These are phyloP conservation scores for Casaregolazyma lundiana DNA, from an alignment of 1,139 yeast species.

Conservation along the genomic window DNA sequence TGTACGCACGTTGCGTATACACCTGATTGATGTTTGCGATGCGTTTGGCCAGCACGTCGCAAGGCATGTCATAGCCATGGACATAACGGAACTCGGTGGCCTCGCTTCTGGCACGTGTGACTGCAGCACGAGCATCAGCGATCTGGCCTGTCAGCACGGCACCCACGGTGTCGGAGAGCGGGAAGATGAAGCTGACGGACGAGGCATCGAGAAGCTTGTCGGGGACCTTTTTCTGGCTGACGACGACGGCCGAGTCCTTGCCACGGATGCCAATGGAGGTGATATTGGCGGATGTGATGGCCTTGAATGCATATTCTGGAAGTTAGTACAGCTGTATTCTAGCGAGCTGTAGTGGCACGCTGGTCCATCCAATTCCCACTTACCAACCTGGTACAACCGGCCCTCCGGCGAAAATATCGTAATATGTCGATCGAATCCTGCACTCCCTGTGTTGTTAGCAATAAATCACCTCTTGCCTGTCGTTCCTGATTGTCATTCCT, in stretches of 20 bases:
- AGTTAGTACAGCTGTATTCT: not conserved
- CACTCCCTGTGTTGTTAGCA: slow-evolving; percentile 26
- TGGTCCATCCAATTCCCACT: too few relatives aligned
- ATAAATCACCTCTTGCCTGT: not conserved
- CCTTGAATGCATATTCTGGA: slow-evolving; percentile 85
- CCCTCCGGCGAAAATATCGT: slow-evolving; percentile 99
- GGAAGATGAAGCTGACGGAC: slow-evolving; percentile 81
- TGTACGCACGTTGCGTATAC: slow-evolving; percentile 97
- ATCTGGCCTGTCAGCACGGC: slow-evolving; percentile 94
- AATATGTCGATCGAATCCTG: slow-evolving; percentile 97
- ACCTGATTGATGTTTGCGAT: slow-evolving; percentile 94
- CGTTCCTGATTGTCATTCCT: not conserved
- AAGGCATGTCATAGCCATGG: slow-evolving; percentile 96
- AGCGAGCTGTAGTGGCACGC: too few relatives aligned
- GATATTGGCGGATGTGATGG: slow-evolving; percentile 87
- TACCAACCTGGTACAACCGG: slow-evolving; percentile 84
- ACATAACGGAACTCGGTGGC: slow-evolving; percentile 93
- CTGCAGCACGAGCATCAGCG: slow-evolving; percentile 92
- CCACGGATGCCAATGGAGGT: slow-evolving; percentile 88
- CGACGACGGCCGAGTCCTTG: slow-evolving; percentile 80
- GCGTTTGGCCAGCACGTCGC: slow-evolving; percentile 86
- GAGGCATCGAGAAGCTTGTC: slow-evolving; percentile 85
- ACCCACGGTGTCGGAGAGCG: slow-evolving; percentile 77
- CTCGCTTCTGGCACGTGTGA: slow-evolving; percentile 84
- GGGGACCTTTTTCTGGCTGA: slow-evolving; percentile 93